Evolutionary conservation across 441 rosid genomes (phyloP), one percentile per base, ranked within the genome.

Genomic region (Brassica hybrid): DNA sequence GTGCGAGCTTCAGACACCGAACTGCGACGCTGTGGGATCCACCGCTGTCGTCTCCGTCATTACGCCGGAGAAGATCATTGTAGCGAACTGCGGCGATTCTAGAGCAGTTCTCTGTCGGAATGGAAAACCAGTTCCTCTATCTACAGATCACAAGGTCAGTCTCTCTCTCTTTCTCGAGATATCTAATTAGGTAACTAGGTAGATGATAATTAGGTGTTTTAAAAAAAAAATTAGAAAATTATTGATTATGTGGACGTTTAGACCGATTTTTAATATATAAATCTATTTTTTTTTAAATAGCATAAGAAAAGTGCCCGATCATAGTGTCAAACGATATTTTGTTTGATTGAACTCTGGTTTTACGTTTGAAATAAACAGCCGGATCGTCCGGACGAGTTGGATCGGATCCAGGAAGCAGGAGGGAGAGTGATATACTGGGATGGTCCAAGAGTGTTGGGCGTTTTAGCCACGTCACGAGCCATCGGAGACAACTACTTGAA

Each of bases 61-160:
- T 27, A 88, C 87, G 0, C 83, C 85, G 1, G 88, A 86, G 14
- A 83, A 86, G 79, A 84, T 89, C 0, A 8, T 88, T n/a, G 86
- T 89, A 2, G 91, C 94, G 1, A 89, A 89, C 38, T 88, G 91
- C 34, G 94, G 94, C 0, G 94, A 89, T 60, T 89, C 94, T 0
- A 80, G 94, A 70, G 91, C 94, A 1, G 86, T 89, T 65, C 82
- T 88, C 14, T 88, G 83, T 13, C 86, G 91, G 5, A 85, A 86
- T n/a, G 90, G 90, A 65, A 85, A 81, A 66, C 71, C 91, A 52
- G 11, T 89, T 2, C 84, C 94, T 32, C 78, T 89, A n/a, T 89
- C 94, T 0, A 76, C 70, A 4, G 94, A 89, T 83, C 94, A 89
- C 57, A 89, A 88, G 89, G 90, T 86, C 30, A 14, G 72, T 34